Base-by-base conservation (phyloP, 805 yeast genomes). In the Candida montana region DNA sequence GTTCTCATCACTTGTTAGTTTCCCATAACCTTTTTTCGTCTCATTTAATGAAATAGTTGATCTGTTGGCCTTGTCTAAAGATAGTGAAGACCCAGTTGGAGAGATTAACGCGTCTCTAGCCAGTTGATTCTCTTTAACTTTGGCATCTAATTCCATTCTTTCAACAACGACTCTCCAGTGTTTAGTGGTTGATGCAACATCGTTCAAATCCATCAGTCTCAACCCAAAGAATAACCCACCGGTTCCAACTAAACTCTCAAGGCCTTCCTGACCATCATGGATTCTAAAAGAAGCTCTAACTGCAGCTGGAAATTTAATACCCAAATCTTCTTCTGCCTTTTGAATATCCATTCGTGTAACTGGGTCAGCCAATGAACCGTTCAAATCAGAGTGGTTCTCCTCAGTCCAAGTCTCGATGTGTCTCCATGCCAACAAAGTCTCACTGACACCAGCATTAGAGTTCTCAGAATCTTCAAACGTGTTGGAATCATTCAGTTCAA, bases 241-340 rank as follows among this genome's bases (percentile, higher is more conserved):
- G 20, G 75, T 68, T 21, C 80, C 88, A 4, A 79, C 73, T 46
- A 86, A 79, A 42, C 79, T 76, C 33, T 89, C 95, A 46, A 83
- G 71, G 31, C 74, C 74, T 44, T 82, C 84, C 65, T 93, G 99
- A 39, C 99, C 99, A 57, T 93, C 98, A 51, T 93, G 96, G 31
- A 83, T 64, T 54, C 79, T 75, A 56, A 75, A 76, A 34, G 91
- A 84, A 33, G 89, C 95, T 40, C 84, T 71, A 7, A 93, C 87
- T 42, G 91, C 86, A 2, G 79, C 67, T 1, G 99, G 99, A 34
- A 93, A 71, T 35, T 71, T 68, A 39, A 87, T 67, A 34, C 76
- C 79, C 55, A 89, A 68, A 60, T 91, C 97, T 52, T 76, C 75
- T 65, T 93, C 97, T 24, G 93, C 82, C 52, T 83, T 91, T 48